Base-by-base conservation (phyloP, 495 filamentous ascomycete genomes). In the Aspergillus saccharolyticus region DNA sequence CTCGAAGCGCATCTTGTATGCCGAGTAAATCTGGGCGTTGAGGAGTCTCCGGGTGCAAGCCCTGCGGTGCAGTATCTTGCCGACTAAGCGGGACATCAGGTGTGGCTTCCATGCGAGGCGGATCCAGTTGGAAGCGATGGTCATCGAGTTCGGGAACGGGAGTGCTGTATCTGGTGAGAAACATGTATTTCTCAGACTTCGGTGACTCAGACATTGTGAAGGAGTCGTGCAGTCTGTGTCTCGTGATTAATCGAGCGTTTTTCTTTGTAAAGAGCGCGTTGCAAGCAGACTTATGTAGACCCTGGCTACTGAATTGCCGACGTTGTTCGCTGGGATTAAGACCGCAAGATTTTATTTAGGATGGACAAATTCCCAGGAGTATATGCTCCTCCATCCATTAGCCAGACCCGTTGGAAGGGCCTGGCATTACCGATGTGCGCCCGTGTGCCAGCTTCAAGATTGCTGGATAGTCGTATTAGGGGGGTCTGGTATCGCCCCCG, bases 401-500 rank as follows among this genome's bases (percentile, higher is more conserved):
- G 66, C 71, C 73, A 78, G 75, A 78, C 74, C 75, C 75, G 71
- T 68, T 59, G 56, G 55, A 65, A 73, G 75, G 75, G 75, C 63
- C 75, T 78, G 73, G 69, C 69, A 72, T 72, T 71, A 70, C 74
- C 69, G 70, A 65, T 67, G 67, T 53, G 68, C 66, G 71, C 71
- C 62, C 69, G 69, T 69, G 71, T 68, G 72, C 70, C 69, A 74
- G 64, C 66, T 64, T 72, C 55, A 43, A 54, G 47, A 33, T 50
- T 59, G 54, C 65, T 55, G 53, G 54, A 61, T 80, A 77, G 76
- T 67, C 80, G 76, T 92, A 76, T 97, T 97, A 98, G 80, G 94
- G 94, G 69, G 94, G 94, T 81, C 94, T 92, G 80, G 91, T 94
- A 80, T 92, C 89, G 81, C 88, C 90, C 86, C 94, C 91, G 81